Percentiles rank a stretch among this genome's conserved stretches.
Conservation (phyloP, 1,284 basidiomycete species). For the Cryptococcus sp. region DNA sequence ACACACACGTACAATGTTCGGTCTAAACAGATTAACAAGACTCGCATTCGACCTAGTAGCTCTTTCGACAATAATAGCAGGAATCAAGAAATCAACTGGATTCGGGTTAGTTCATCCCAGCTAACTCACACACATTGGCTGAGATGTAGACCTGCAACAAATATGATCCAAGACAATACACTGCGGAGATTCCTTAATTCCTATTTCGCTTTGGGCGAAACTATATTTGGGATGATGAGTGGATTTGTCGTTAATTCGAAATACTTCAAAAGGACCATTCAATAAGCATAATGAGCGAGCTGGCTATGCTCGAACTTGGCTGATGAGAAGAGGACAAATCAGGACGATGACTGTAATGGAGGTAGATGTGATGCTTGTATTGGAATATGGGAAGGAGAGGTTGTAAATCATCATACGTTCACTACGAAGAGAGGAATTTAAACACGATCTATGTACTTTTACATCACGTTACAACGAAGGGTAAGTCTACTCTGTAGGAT, state of each 20-base stretch:
- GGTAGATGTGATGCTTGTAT: too few species aligned
- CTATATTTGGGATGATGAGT: slow-evolving; percentile 76
- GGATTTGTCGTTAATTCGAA: slow-evolving; percentile 72
- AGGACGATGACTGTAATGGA: too few species aligned
- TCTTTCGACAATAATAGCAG: slow-evolving; percentile 83
- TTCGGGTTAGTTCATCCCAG: slow-evolving; percentile 63
- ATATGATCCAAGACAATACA: slow-evolving; percentile 67
- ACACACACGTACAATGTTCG: too few species aligned
- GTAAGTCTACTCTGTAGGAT: too few species aligned
- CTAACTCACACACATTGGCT: not conserved
- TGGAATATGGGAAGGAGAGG: too few species aligned
- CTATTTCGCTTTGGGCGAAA: slow-evolving; percentile 83
- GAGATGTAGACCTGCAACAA: slow-evolving; percentile 60
- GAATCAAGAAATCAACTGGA: slow-evolving; percentile 83
- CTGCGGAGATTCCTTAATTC: slow-evolving; percentile 68
- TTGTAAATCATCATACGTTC: too few species aligned
- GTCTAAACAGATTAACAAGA: slow-evolving; percentile 61
- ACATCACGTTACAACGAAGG: too few species aligned
- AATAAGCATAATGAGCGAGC: too few species aligned
- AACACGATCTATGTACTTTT: too few species aligned
- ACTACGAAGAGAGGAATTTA: too few species aligned
- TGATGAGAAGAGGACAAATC: too few species aligned
- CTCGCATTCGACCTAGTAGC: slow-evolving; percentile 80
- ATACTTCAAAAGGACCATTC: slow-evolving; percentile 55
- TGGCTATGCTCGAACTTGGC: too few species aligned